Evolutionary conservation across 495 filamentous ascomycete genomes (phyloP).

Genomic region (Daldinia decipiens): DNA sequence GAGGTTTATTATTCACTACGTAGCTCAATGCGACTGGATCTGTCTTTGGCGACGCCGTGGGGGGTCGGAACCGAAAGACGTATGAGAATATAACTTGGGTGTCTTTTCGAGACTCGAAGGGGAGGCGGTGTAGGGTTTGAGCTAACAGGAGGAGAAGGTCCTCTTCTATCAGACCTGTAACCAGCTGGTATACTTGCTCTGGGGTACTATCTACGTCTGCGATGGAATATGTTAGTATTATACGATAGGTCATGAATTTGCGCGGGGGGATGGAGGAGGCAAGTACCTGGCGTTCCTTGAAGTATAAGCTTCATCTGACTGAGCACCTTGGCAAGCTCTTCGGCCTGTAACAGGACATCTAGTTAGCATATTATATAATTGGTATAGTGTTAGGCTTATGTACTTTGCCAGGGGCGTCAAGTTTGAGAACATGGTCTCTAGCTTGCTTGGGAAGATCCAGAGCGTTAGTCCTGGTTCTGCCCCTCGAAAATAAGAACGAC

Average conservation of each 20-base stretch:
- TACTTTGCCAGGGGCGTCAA: slow-evolving; percentile 66
- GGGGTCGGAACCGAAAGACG: slow-evolving; percentile 81
- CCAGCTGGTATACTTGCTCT: slow-evolving; percentile 83
- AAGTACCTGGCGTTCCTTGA: slow-evolving; percentile 81
- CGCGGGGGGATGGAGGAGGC: background rate
- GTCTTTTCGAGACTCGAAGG: slow-evolving; percentile 94
- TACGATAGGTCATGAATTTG: background rate
- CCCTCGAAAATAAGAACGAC: slow-evolving; percentile 92
- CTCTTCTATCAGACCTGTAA: slow-evolving; percentile 83
- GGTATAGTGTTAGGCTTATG: slow-evolving; percentile 25
- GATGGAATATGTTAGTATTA: slow-evolving; percentile 22
- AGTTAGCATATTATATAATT: slow-evolving; percentile 13
- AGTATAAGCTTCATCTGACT: slow-evolving; percentile 84
- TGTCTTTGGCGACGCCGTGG: slow-evolving; percentile 63
- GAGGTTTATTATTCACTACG: slow-evolving; percentile 82
- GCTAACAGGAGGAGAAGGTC: slow-evolving; percentile 87
- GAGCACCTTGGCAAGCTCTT: slow-evolving; percentile 80
- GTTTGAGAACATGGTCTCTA: slow-evolving; percentile 62
- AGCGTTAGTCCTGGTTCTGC: slow-evolving; percentile 66
- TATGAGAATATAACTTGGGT: slow-evolving; percentile 90
- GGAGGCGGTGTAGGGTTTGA: slow-evolving; percentile 78
- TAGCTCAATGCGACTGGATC: slow-evolving; percentile 87
- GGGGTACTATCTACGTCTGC: slow-evolving; percentile 85
- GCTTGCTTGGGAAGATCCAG: slow-evolving; percentile 63
- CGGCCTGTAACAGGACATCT: slow-evolving; percentile 56